These are phyloP conservation scores for Galeopsis tetrahit DNA, from an alignment of 257 asterid species.

Conservation along the genomic window DNA sequence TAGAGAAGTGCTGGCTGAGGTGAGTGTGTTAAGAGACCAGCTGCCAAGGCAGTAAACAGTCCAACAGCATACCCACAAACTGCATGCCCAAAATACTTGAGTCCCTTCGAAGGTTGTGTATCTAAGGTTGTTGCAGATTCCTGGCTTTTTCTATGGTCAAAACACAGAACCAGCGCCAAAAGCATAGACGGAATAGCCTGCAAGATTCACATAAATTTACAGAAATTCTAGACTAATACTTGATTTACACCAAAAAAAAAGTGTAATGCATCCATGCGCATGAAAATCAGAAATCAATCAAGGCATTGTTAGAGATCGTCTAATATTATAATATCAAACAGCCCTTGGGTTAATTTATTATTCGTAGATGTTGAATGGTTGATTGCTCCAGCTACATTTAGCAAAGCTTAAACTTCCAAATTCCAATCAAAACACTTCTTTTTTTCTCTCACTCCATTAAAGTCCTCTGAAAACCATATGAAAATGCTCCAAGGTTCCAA, in stretches of 20 bases:
- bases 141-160: constrained; percentile 72
- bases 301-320: not conserved
- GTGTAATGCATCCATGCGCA: not conserved
- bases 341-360: not conserved
- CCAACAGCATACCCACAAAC: constrained; percentile 85
- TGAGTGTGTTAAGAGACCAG: constrained; percentile 86
- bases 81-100: constrained; percentile 78
- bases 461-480: not conserved
- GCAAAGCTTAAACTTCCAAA: not conserved
- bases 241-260: not conserved
- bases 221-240: constrained; percentile 14
- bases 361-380: not conserved
- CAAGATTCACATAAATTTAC: constrained; percentile 34
- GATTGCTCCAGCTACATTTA: not conserved
- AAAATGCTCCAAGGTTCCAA: constrained; percentile 14
- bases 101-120: constrained; percentile 55
- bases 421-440: not conserved
- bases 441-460: not conserved
- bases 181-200: constrained; percentile 99
- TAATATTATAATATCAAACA: not conserved
- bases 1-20: constrained; percentile 97
- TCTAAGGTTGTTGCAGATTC: constrained; percentile 48
- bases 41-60: constrained; percentile 81
- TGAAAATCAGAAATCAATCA: not conserved
- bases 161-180: constrained; percentile 86